Evolutionary conservation across 495 filamentous ascomycete genomes (phyloP), one percentile per base, ranked within the genome.

Genomic region (Darksidea phi): DNA sequence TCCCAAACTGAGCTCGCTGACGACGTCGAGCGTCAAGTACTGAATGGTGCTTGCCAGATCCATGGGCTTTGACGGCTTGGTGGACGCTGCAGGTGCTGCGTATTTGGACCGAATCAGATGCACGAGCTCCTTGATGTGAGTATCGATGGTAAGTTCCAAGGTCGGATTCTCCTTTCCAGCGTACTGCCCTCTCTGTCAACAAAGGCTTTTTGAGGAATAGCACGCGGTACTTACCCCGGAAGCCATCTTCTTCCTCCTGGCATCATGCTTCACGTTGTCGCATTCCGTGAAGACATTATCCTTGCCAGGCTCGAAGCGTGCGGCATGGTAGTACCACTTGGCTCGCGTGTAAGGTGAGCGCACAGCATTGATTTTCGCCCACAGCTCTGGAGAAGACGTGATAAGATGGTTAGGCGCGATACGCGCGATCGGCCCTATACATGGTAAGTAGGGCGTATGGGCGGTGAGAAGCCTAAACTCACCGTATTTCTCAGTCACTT

Each of bases 21-120:
- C 76, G 7, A 79, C 72, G 52, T 82, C 79, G 5, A 80, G 64
- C 17, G 77, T 77, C 45, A 80, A 70, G 56, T 71, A 81, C 24
- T 77, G 73, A 0, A 70, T 63, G 28, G 73, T 73, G 11, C 46
- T 63, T 5, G 72, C 76, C 20, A 80, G 56, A 63, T 81, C 77
- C 64, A 80, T 73, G 0, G 70, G 65, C 25, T 64, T 70, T 13
- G 56, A 66, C 15, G 60, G 12, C 6, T 32, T n/a, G 18, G 17
- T 48, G 15, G 51, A 60, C n/a, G 67, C 56, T 0, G 54, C 54
- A 4, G 53, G 43, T 2, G 59, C 23, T 11, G 69, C 54, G 51
- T 79, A 80, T 56, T 75, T 73, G 2, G 26, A 7, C 21, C 62
- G 51, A 42, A 73, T 65, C 5, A 73, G 65, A 17, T 61, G 24